A percentile compares a stretch with the other conserved stretches of the same genome.
Conservation (phyloP, 495 filamentous ascomycete species). For the Jackrogersella minutella region DNA sequence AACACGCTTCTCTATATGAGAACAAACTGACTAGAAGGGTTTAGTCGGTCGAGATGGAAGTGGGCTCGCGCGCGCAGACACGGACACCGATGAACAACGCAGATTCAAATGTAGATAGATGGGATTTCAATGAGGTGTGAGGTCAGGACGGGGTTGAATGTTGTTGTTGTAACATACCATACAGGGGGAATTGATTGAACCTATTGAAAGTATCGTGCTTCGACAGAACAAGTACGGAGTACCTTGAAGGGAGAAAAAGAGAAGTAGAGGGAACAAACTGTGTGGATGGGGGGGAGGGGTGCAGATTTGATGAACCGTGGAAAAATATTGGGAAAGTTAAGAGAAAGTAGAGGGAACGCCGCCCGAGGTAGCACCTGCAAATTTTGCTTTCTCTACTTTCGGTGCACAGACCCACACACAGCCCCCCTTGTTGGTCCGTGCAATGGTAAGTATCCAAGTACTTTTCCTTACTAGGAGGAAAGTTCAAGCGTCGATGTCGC, state of each 20-base stretch:
- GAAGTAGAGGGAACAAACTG: constrained; percentile 41
- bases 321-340: constrained; percentile 11
- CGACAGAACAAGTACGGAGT: constrained; percentile 30
- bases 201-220: constrained; percentile 28
- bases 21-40: constrained; percentile 33
- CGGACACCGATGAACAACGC: constrained; percentile 22
- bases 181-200: constrained; percentile 26
- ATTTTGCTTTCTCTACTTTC: constrained; percentile 22
- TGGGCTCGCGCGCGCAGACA: constrained; percentile 23
- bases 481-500: not conserved
- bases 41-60: constrained; percentile 25
- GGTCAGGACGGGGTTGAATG: constrained; percentile 25
- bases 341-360: constrained; percentile 30
- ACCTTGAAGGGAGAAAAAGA: constrained; percentile 28
- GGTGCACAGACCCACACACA: constrained; percentile 23
- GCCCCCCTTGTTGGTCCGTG: constrained; percentile 17
- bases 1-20: too few relatives aligned
- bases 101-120: constrained; percentile 2
- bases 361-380: constrained; percentile 33
- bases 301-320: constrained; percentile 27
- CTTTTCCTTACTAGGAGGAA: not conserved
- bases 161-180: constrained; percentile 24
- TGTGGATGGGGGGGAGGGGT: constrained; percentile 35
- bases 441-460: not conserved
- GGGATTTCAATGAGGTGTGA: constrained; percentile 1